Percentiles rank a stretch among this genome's conserved stretches.
Evolutionary conservation across 2,329 filamentous ascomycete species (phyloP).

Genomic region (Coniochaeta hoffmannii): DNA sequence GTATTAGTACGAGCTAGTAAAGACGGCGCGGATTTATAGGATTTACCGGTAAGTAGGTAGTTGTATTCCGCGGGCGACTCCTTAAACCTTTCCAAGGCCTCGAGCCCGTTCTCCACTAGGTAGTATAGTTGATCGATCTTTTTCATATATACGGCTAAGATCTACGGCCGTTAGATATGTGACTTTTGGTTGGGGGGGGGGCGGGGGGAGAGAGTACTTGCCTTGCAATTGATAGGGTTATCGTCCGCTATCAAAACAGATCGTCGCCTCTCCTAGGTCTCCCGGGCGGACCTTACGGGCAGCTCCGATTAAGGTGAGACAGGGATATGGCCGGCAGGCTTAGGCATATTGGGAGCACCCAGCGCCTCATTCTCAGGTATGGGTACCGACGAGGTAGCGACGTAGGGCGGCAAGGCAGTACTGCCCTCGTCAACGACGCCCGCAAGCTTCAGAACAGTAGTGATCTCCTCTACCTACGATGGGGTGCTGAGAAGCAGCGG

Average conservation of each 20-base stretch:
- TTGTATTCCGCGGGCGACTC: conserved; percentile 13
- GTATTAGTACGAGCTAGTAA: too few species aligned
- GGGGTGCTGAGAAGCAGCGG: neutral
- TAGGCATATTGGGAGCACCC: too few species aligned
- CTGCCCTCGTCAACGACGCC: neutral
- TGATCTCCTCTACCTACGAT: neutral
- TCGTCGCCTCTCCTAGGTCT: neutral
- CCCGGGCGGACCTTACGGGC: too few species aligned
- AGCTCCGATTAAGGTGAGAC: too few species aligned
- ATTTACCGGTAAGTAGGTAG: conserved; percentile 24
- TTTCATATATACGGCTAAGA: conserved; percentile 25
- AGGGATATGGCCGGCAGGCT: too few species aligned
- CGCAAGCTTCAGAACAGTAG: neutral
- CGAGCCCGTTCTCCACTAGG: conserved; percentile 24
- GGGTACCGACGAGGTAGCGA: neutral
- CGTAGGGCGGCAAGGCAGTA: neutral
- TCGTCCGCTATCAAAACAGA: conserved; percentile 32
- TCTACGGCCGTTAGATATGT: conserved; percentile 7
- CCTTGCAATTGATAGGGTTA: conserved; percentile 29
- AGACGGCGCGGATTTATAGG: too few species aligned
- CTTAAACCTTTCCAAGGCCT: conserved; percentile 23
- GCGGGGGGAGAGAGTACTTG: too few species aligned
- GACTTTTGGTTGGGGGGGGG: neutral
- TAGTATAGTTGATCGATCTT: conserved; percentile 22
- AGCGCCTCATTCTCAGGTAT: too few species aligned